Evolutionary conservation across 768 basidiomycete species (phyloP), one percentile per base, ranked within the genome.

Genomic region (Kwoniella sp.): DNA sequence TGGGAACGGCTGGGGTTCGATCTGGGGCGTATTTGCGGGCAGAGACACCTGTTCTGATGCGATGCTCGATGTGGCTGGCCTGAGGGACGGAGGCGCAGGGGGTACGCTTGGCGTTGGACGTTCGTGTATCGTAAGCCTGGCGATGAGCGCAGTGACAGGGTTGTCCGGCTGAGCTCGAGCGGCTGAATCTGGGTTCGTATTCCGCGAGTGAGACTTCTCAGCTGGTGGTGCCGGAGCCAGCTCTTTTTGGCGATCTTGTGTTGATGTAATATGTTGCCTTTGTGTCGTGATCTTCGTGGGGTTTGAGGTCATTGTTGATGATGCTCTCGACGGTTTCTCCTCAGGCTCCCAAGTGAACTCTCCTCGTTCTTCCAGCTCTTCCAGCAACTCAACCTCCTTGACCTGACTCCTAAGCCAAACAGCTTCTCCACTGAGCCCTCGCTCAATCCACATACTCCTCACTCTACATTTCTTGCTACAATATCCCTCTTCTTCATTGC

Each of bases 401-500:
- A 36, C 56, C 30, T 61, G 33, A 1, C n/a, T 46, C 40, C 70
- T 63, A n/a, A 62, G 54, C 76, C 74, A 74, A 17, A 70, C 60
- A 22, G 65, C 59, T 51, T 70, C 69, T 24, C 60, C 60, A 25
- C 62, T 57, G 33, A 79, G 40, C 13, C 60, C 44, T 2, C 63
- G 57, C 36, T 67, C 66, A n/a, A 75, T 71, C 74, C 72, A 79
- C 9, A 40, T 58, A 61, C 74, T 76, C 52, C 73, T 50, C 4
- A 62, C 55, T 13, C 48, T 51, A 51, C 78, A 79, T 40, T 56
- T 61, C 51, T 58, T 64, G 4, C 30, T 49, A 51, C 78, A 79
- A 44, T 64, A 79, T n/a, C 78, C 78, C 9, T 77, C 76, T 36
- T 73, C 73, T 9, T 56, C 53, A 36, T 79, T 79, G 1, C 78